These are phyloP conservation scores for Clarireedia paspali DNA, from an alignment of 2,329 filamentous ascomycete species.

Conservation along the genomic window DNA sequence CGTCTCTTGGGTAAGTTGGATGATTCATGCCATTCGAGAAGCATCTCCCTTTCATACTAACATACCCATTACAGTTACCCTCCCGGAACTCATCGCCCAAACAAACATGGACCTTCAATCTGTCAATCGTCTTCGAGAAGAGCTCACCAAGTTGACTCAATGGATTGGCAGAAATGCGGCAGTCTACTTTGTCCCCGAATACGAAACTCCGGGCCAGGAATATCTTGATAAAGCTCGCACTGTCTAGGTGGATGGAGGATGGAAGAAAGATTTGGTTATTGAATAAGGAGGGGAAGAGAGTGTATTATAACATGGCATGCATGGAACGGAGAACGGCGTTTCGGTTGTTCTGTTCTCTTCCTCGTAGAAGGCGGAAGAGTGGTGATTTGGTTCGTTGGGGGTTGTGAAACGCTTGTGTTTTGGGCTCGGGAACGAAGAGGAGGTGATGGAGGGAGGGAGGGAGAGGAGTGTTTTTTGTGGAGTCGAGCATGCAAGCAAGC, in stretches of 20 bases:
- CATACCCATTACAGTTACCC: slow-evolving; percentile 57
- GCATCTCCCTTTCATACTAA: slow-evolving; percentile 8
- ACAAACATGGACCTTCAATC: slow-evolving; percentile 97
- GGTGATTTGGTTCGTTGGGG: no score
- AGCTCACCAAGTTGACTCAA: slow-evolving; percentile 75
- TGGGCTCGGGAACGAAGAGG: no score
- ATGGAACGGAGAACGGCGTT: slow-evolving; percentile 19
- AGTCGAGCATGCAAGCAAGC: no score
- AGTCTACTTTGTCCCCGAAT: slow-evolving; percentile 70
- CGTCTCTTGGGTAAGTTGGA: slow-evolving; percentile 70
- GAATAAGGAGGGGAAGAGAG: no score
- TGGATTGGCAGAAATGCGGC: slow-evolving; percentile 70
- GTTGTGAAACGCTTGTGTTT: neutral
- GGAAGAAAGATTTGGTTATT: no score
- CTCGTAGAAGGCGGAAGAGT: no score
- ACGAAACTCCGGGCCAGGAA: slow-evolving; percentile 63
- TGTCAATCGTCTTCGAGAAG: slow-evolving; percentile 79
- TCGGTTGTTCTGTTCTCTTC: slow-evolving; percentile 1
- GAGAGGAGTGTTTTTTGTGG: no score
- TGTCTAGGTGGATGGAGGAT: no score
- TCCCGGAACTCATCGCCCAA: slow-evolving; percentile 90
- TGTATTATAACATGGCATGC: slow-evolving; percentile 14
- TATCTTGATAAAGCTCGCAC: slow-evolving; percentile 58
- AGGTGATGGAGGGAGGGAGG: no score
- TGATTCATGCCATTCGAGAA: neutral